Percentiles rank a stretch among this genome's conserved stretches.
phyloP scores from a whole-genome alignment of 2,329 filamentous ascomycete species.

The Pseudocercospora ulei region DNA sequence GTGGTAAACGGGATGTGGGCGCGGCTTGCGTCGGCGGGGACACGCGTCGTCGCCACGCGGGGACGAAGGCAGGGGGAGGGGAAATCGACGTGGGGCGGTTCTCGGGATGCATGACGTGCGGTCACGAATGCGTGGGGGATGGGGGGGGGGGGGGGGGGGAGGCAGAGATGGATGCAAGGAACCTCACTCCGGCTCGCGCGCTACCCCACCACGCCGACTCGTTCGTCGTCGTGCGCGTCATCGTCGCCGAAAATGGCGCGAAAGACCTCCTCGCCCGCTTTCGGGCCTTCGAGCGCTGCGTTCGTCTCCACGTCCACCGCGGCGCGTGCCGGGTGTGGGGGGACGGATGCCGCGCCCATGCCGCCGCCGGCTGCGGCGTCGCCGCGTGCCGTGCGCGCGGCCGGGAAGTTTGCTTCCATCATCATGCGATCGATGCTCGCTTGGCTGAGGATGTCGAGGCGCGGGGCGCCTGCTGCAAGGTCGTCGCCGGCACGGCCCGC shows the following conservation, averaged over 20 bases:
- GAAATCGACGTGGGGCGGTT: no score
- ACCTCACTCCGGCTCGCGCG: no score
- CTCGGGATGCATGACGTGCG: no score
- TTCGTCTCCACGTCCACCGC: conserved; percentile 63
- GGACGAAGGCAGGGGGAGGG: conserved; percentile 8
- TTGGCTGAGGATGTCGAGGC: conserved; percentile 47
- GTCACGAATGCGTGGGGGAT: no score
- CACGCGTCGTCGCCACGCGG: conserved; percentile 5
- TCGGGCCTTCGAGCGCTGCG: conserved; percentile 62
- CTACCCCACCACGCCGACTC: no score
- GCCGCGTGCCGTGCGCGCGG: conserved; percentile 18
- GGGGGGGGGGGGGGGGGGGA: no score
- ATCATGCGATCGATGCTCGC: conserved; percentile 49
- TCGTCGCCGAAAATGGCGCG: conserved; percentile 88
- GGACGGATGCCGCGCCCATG: conserved; percentile 2
- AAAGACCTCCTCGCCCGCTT: conserved; percentile 72
- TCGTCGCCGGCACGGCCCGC: conserved; percentile 31
- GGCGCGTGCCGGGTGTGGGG: conserved; percentile 24
- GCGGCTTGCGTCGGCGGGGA: conserved; percentile 12
- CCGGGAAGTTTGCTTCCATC: conserved; percentile 36
- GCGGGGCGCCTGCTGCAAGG: conserved; percentile 42
- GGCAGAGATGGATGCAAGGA: no score
- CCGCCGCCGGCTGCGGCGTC: conserved; percentile 11
- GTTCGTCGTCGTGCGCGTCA: no score
- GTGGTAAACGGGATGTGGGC: conserved; percentile 17